Evolutionary conservation across 768 basidiomycete genomes (phyloP), one percentile per base, ranked within the genome.

Genomic region (Mycena galopus): DNA sequence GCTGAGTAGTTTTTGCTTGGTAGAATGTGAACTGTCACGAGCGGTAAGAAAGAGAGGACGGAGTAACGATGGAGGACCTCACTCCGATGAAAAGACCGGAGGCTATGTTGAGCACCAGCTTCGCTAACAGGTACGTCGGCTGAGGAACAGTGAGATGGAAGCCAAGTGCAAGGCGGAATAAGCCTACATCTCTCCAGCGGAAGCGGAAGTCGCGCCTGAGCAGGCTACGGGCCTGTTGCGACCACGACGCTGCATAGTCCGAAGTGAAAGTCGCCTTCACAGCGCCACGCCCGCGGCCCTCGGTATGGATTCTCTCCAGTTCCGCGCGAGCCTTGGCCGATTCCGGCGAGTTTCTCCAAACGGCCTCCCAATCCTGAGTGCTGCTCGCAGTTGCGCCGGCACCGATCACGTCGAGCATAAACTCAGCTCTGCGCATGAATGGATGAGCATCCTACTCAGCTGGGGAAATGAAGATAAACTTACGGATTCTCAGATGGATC

Each of bases 401-500:
- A 21, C 93, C 93, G 67, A 94, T 94, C 55, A 90, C 92, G 30
- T 92, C 90, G 23, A 94, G 86, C 85, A 91, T 90, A 71, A 86
- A 91, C 71, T 91, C 90, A 32, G 90, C 90, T 47, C 89, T 90
- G 55, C 0, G 33, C 50, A 33, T 0, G 19, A 61, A 56, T 53
- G 12, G n/a, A n/a, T n/a, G n/a, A 47, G 25, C 58, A 4, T 42
- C 55, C 16, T 16, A 16, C 35, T 12, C 9, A 17, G n/a, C 11
- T n/a, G 32, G 12, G 8, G 29, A 47, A n/a, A n/a, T 47, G 19
- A 50, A 8, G 8, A 33, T 16, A 42, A 30, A 75, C 86, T 72
- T 75, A 93, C 92, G 95, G 94, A 77, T 97, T 97, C 79, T 91
- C 95, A 0, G 86, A 84, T 4, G 86, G 77, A 0, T 85, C 83